Base-by-base conservation (phyloP, 164 flowering plant species). In the Saururus chinensis region DNA sequence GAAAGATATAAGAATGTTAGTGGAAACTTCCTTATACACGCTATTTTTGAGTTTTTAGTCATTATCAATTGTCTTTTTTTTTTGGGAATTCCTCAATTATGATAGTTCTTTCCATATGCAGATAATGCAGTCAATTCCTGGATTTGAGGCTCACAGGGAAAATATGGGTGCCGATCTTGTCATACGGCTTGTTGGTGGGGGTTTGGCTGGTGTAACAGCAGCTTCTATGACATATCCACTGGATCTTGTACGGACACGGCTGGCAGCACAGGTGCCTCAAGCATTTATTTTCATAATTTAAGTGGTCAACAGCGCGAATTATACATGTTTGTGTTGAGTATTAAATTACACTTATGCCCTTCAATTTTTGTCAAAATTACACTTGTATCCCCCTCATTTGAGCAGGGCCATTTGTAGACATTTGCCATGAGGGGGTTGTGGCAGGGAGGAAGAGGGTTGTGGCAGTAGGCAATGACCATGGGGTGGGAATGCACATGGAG, bases 191-290 rank as follows among this genome's bases (percentile, higher is more conserved):
- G 65, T 84, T 7, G 80, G 82, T 76, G 96, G 96, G 71, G 96
- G 96, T 8, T 69, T 85, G 75, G 82, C 96, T 12, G 96, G 96
- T 62, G 67, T 89, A 61, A 89, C 96, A 60, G 88, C 96, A 70
- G 96, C 96, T 49, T 72, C 93, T 41, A 64, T 74, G 25, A 82
- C 93, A 53, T 89, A 89, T 63, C 96, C 96, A 7, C 65, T 89
- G 67, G 96, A 89, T 68, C 93, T 89, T 73, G 89, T 89, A 26
- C 78, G 96, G 72, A 89, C 96, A 54, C 81, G 96, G 22, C 86
- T 89, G 66, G 89, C 96, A 37, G 93, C 91, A 40, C 96, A 89
- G 93, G 96, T 89, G 79, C 60, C 53, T 23, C 24, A 22, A 24
- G 12, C 55, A 60, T 54, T 19, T 48, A 19, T 25, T 35, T 45